Conservation (phyloP, 495 filamentous ascomycete genomes). For the Evernia prunastri region DNA sequence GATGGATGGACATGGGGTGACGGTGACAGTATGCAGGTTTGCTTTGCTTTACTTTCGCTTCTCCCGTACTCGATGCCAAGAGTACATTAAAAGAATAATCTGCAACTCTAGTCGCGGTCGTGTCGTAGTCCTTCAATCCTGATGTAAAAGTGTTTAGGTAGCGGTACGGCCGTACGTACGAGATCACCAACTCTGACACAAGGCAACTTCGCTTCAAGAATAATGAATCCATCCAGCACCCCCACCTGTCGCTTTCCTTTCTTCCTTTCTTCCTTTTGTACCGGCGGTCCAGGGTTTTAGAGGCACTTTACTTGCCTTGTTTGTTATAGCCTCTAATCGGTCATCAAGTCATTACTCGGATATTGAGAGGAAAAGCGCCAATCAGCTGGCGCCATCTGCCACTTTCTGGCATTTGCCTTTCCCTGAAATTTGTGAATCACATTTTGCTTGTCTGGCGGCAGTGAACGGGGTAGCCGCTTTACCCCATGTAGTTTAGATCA, state of each 20-base stretch:
- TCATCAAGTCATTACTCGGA: slow-evolving; percentile 1
- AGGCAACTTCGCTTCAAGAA: slow-evolving; percentile 10
- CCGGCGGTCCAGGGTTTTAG: too few species aligned
- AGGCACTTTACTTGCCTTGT: neutral
- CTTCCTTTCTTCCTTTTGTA: slow-evolving; percentile 3
- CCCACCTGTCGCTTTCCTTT: slow-evolving; percentile 14
- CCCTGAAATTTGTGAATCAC: neutral
- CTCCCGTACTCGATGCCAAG: neutral
- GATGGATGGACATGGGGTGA: too few species aligned
- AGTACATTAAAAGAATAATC: neutral
- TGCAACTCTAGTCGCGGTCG: slow-evolving; percentile 9
- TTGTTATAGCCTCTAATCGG: neutral
- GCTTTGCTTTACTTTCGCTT: neutral
- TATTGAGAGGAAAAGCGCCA: neutral
- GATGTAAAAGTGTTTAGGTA: neutral
- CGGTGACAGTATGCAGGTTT: slow-evolving; percentile 1
- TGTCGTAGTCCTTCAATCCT: slow-evolving; percentile 15
- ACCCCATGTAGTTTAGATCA: slow-evolving; percentile 11
- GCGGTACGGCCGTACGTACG: neutral
- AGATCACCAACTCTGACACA: slow-evolving; percentile 13
- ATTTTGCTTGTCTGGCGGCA: slow-evolving; percentile 19
- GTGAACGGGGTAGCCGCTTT: slow-evolving; percentile 13
- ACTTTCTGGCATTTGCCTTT: neutral
- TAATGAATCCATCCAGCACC: too few species aligned
- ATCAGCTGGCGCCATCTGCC: slow-evolving; percentile 2